Conservation (phyloP, 352 stramenopile genomes). For the Phytophthora pseudosyringae region DNA sequence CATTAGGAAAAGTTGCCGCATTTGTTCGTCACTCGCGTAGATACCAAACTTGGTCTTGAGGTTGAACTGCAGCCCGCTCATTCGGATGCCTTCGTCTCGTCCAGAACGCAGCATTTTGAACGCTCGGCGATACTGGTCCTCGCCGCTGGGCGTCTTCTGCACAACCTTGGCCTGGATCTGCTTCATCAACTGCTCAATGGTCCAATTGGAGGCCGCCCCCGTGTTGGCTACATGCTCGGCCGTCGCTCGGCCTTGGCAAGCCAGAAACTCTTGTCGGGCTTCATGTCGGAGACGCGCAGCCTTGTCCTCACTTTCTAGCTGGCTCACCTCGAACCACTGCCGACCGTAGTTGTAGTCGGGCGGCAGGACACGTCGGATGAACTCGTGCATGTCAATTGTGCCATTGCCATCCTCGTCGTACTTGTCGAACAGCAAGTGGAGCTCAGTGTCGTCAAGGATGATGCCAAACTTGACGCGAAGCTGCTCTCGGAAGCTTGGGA, state of each 20-base stretch:
- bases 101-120: conserved; percentile 84
- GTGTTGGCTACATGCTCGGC: conserved; percentile 48
- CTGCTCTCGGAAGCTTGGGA: conserved; percentile 75
- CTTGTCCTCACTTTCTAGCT: conserved; percentile 74
- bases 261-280: conserved; percentile 70
- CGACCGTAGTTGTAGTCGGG: conserved; percentile 77
- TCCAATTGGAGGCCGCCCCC: conserved; percentile 65
- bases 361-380: conserved; percentile 78
- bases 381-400: conserved; percentile 85
- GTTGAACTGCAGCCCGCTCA: conserved; percentile 78
- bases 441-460: conserved; percentile 73
- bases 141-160: conserved; percentile 75
- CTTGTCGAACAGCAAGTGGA: conserved; percentile 84
- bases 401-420: conserved; percentile 85
- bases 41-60: conserved; percentile 84
- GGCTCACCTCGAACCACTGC: conserved; percentile 80
- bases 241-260: conserved; percentile 10
- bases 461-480: conserved; percentile 83
- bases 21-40: conserved; percentile 76
- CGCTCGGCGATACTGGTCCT: conserved; percentile 79
- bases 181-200: conserved; percentile 65
- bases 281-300: conserved; percentile 57
- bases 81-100: conserved; percentile 68
- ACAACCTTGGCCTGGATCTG: conserved; percentile 84
- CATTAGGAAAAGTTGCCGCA: conserved; percentile 66